Base-by-base conservation (phyloP, 345 rosid species). In the Citrus sp. region DNA sequence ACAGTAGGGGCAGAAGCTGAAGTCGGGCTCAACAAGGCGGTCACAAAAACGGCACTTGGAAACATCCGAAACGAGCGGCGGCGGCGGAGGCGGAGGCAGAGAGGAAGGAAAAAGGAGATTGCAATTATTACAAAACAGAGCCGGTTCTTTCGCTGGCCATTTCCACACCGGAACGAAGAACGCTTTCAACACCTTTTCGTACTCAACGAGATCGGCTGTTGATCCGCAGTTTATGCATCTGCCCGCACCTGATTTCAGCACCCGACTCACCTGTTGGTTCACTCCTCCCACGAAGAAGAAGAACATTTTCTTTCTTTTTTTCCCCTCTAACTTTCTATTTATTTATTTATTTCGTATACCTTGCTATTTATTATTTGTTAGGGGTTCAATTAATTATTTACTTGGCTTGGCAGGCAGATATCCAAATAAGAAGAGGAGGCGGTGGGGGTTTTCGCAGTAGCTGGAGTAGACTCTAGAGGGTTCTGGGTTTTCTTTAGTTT, bases 161-260 rank as follows among this genome's bases (percentile, higher is more conserved):
- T 82, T 91, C 97, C 98, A 93, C 51, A 90, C 92, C 12, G 98
- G 94, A 72, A 95, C 83, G 76, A 95, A 95, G 88, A 95, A 95
- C 13, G 87, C 77, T 84, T 93, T 95, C 69, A 95, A 83, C 9
- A 92, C 96, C 64, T 93, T 93, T 49, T 95, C 98, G 88, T 88
- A 93, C 0, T 93, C 91, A 5, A 95, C 97, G 32, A 93, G 92
- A 84, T 95, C 98, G 25, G 97, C 97, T 55, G 67, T 79, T 14
- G 97, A 93, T 5, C 90, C 87, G 75, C 99, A 93, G 70, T 79
- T 81, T 27, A 93, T 83, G 89, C 98, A 93, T 61, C 84, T 84
- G 13, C 93, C 93, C 19, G 83, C 94, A 37, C 91, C 89, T 22
- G 90, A 84, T 86, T 92, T 86, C 67, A 92, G 82, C 21, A 95